These are phyloP conservation scores for Dactylella cylindrospora DNA, from an alignment of 2,329 filamentous ascomycete genomes.

Conservation along the genomic window DNA sequence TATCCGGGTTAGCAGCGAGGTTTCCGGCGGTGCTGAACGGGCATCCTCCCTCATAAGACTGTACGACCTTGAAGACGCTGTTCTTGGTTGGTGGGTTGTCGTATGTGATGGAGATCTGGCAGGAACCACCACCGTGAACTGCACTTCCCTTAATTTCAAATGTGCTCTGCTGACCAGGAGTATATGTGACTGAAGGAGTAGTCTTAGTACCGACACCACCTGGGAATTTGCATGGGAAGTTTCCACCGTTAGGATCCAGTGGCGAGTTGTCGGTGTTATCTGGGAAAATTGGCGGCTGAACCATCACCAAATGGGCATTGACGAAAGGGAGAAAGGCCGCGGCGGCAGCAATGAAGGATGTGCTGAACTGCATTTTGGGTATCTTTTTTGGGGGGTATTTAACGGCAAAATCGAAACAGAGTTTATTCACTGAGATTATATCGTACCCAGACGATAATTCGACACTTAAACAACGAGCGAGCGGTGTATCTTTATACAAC, in stretches of 20 bases:
- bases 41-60: constrained; percentile 84
- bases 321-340: constrained; percentile 61
- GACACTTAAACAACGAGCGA: constrained; percentile 9
- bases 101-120: constrained; percentile 82
- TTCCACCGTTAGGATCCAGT: constrained; percentile 60
- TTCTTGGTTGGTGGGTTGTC: constrained; percentile 68
- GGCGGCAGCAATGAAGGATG: constrained; percentile 58
- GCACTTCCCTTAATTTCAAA: constrained; percentile 71
- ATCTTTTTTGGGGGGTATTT: constrained; percentile 8
- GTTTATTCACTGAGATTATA: constrained; percentile 35
- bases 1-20: constrained; percentile 57
- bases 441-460: constrained; percentile 42
- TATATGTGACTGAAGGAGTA: constrained; percentile 59
- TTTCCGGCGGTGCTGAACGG: constrained; percentile 67
- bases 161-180: constrained; percentile 63
- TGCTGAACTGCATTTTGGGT: constrained; percentile 57
- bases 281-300: constrained; percentile 62
- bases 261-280: constrained; percentile 64
- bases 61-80: constrained; percentile 82
- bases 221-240: constrained; percentile 82
- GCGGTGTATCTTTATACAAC: constrained; percentile 21
- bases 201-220: constrained; percentile 50
- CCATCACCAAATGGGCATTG: constrained; percentile 76
- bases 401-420: constrained; percentile 10
- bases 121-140: constrained; percentile 86